Conservation (phyloP, 768 basidiomycete genomes). For the Hygrocybe coccinea region DNA sequence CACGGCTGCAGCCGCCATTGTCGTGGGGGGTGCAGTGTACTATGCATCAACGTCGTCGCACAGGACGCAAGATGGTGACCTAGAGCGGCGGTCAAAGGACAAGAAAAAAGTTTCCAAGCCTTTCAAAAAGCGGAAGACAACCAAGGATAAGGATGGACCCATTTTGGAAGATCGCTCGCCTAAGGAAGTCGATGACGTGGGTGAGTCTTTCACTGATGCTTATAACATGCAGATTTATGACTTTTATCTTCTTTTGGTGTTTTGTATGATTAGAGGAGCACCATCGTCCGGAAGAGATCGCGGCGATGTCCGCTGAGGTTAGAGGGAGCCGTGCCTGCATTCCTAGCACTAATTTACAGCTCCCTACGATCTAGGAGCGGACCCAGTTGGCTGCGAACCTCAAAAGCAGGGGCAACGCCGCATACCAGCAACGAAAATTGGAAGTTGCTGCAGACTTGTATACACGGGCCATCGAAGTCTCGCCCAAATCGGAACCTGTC, state of each 20-base stretch:
- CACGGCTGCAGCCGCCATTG: slow-evolving; percentile 64
- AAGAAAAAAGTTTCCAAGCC: slow-evolving; percentile 45
- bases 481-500: slow-evolving; percentile 81
- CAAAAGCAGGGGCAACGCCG: slow-evolving; percentile 67
- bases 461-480: slow-evolving; percentile 67
- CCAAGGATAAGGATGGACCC: slow-evolving; percentile 61
- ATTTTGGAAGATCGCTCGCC: slow-evolving; percentile 72
- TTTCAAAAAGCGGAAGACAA: slow-evolving; percentile 52
- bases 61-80: slow-evolving; percentile 26
- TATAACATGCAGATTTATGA: background rate
- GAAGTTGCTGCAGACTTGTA: slow-evolving; percentile 58
- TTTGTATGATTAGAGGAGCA: slow-evolving; percentile 31
- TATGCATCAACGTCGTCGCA: slow-evolving; percentile 57
- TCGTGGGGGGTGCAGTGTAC: slow-evolving; percentile 72
- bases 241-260: background rate
- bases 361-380: slow-evolving; percentile 49
- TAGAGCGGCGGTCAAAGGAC: slow-evolving; percentile 40
- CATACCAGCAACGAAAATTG: slow-evolving; percentile 62
- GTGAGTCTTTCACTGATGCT: background rate
- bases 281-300: slow-evolving; percentile 50
- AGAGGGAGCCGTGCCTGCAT: slow-evolving; percentile 11
- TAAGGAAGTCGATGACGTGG: slow-evolving; percentile 29
- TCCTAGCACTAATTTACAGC: background rate
- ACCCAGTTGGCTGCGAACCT: slow-evolving; percentile 54
- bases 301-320: slow-evolving; percentile 56